Conservation (phyloP, 257 asterid genomes). For the Rubia yunnanensis region DNA sequence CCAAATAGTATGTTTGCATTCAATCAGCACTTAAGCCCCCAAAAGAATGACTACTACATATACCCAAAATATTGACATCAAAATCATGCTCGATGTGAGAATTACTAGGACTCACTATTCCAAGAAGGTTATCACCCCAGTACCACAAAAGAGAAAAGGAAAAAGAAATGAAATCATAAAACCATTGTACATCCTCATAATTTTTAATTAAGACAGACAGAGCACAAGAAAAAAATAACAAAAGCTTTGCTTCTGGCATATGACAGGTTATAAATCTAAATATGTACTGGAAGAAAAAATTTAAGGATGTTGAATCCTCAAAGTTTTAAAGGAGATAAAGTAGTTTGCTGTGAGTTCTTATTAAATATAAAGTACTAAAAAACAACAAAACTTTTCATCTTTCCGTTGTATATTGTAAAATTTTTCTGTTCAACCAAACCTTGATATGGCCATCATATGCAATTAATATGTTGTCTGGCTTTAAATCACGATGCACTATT, state of each 20-base stretch:
- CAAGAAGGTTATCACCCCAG: background rate
- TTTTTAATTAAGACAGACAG: background rate
- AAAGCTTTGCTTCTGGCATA: background rate
- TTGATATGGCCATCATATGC: conserved; percentile 97
- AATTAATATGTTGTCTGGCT: conserved; percentile 88
- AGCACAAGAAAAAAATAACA: background rate
- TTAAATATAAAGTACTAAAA: background rate
- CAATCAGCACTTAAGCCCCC: conserved; percentile 14
- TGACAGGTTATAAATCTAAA: background rate
- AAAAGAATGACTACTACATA: background rate
- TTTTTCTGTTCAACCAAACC: conserved; percentile 32
- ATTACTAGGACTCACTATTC: background rate
- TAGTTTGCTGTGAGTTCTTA: background rate
- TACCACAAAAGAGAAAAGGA: background rate
- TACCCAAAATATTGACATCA: background rate
- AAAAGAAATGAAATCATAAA: background rate
- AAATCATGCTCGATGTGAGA: background rate
- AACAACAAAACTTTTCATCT: background rate
- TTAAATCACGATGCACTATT: conserved; percentile 92
- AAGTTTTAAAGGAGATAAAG: background rate
- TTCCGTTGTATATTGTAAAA: background rate
- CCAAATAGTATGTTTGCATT: conserved; percentile 16
- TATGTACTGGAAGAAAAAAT: background rate
- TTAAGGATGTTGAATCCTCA: background rate
- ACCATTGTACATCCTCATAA: background rate